Evolutionary conservation across 208 protist species (phyloP), one percentile per base, ranked within the genome.

Genomic region (Acanthamoeba lenticulata): DNA sequence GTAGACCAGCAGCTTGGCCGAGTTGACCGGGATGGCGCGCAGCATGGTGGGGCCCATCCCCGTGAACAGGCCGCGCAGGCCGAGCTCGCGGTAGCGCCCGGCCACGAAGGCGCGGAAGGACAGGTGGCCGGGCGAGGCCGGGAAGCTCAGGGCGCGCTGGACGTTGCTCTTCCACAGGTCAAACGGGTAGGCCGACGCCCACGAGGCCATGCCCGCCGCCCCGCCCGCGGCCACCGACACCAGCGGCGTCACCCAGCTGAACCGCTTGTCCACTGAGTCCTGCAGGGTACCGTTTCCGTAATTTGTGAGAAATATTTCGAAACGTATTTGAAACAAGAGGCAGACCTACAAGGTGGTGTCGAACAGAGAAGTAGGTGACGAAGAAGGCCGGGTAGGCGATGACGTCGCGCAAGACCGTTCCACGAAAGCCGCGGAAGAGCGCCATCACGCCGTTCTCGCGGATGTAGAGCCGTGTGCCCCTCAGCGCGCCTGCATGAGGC

Each of bases 121-220:
- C 0, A 62, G 44, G 79, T 88, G 79, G 44, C 47, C 44, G 2
- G 79, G 79, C n/a, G 44, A 38, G 34, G 79, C 17, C 19, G 79
- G 79, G 49, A 88, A 88, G 42, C 5, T 21, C 29, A 65, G 42
- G 32, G 79, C 79, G n/a, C 57, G 34, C 44, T 92, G 86, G 24
- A 92, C 86, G 40, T 92, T 72, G 55, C 86, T 92, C 86, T 92
- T 92, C 86, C 86, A 92, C 52, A 92, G 60, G 13, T 92, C 86
- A 11, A 92, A 45, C 13, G 86, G 86, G 24, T 92, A 92, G 86
- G 57, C 60, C 40, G 86, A 42, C 38, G 55, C 86, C 86, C 86
- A 92, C 19, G 40, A 92, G 19, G 60, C 38, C 47, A 72, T 74
- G 34, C 86, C 86, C n/a, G 86, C 86, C 49, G 72, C 38, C 11